Base-by-base conservation (phyloP, 768 basidiomycete species). In the Phylloporus arenicola region DNA sequence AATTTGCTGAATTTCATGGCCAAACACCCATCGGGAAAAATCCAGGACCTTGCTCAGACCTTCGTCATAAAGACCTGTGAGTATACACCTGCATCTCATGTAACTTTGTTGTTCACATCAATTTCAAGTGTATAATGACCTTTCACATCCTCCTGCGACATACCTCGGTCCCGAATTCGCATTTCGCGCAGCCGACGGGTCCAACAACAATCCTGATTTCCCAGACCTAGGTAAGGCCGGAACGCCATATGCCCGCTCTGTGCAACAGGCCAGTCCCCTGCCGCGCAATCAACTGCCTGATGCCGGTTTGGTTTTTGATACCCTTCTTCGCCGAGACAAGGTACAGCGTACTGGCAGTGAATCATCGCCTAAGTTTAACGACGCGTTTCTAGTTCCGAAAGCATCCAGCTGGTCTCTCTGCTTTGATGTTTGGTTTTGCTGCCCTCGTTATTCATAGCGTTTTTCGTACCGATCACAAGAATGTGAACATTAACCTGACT, bases 361-460 rank as follows among this genome's bases (percentile, higher is more conserved):
- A 6, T 17, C 25, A 45, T 39, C 37, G 33, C 2, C 4, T 31
- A 11, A 48, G 30, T 5, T 41, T 37, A 42, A 39, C 31, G 3
- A 31, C 3, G n/a, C 39, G 13, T 22, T 57, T 48, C 47, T 50
- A 91, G 88, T 87, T 88, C 61, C 74, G 76, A 9, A 66, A 79
- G 55, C 91, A 92, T 60, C 90, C 91, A 6, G 83, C 79, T 6
- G 90, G 90, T 0, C 72, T 92, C 33, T 90, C 87, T 2, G 78
- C 82, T 39, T 58, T 88, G 62, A 85, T 92, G 83, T 92, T 92
- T 62, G 72, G 83, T 7, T 91, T 88, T 54, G 90, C 88, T 8
- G 82, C 88, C 2, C 76, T 91, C 12, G 87, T 92, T 35, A 88
- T 91, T 44, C 89, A 91, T 61, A 89, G 86, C 41, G 82, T 90